phyloP scores from a whole-genome alignment of 768 basidiomycete genomes.

The Grammothele lineata region DNA sequence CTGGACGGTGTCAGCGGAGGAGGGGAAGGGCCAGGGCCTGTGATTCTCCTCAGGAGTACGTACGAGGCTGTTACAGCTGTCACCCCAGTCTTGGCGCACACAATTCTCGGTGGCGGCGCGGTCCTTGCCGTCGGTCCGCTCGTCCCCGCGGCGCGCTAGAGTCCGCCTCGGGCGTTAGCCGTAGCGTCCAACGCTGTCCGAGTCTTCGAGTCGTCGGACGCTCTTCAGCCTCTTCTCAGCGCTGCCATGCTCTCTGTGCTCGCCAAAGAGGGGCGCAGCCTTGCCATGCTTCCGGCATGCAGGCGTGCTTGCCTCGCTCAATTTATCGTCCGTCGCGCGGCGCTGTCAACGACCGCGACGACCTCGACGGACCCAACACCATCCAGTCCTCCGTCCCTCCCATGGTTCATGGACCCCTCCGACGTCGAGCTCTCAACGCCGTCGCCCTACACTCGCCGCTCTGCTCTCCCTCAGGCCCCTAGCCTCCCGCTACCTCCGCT shows the following conservation, averaged over 20 bases:
- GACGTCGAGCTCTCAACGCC: slow-evolving; percentile 10
- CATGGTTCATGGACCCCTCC: slow-evolving; percentile 68
- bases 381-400: slow-evolving; percentile 22
- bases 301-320: background rate
- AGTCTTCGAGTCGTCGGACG: too few species aligned
- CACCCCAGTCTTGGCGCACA: too few species aligned
- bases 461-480: slow-evolving; percentile 20
- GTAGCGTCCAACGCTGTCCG: too few species aligned
- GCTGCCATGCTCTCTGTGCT: slow-evolving; percentile 2
- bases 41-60: too few species aligned
- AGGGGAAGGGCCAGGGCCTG: slow-evolving; percentile 3
- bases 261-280: background rate
- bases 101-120: too few species aligned
- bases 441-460: slow-evolving; percentile 6
- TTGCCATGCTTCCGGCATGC: background rate
- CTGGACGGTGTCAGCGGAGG: background rate
- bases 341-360: slow-evolving; percentile 7
- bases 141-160: too few species aligned
- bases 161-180: too few species aligned
- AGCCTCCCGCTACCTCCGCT: slow-evolving; percentile 32
- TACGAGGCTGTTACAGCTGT: too few species aligned
- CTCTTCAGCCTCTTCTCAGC: background rate
- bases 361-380: slow-evolving; percentile 5
- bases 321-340: slow-evolving; percentile 2
- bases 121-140: too few species aligned